Evolutionary conservation across 78 protist species (phyloP), one percentile per base, ranked within the genome.

Genomic region (Fonticula alba): DNA sequence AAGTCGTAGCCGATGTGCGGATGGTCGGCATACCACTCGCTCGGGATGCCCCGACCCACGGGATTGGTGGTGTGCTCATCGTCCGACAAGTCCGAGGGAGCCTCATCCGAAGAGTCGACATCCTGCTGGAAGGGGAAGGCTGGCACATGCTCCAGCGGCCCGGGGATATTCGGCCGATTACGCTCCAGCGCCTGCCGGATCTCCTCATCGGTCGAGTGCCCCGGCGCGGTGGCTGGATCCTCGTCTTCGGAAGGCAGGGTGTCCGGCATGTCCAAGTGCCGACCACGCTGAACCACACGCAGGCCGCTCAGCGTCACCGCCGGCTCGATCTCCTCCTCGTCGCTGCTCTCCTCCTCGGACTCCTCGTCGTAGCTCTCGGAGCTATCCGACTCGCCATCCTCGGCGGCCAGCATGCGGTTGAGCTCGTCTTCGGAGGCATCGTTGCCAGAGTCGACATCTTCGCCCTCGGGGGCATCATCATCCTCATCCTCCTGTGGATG

Each of bases 1-100:
- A 86, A 66, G 66, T 81, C 87, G 77, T 92, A 92, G 37, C 98
- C 98, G 27, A 89, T 75, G 81, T 92, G 98, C 57, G 82, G 88
- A 26, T 73, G 67, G 35, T 86, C 98, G 9, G 84, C 78, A 73
- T 88, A 92, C 95, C 94, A 92, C 66, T 82, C 87, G 32, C 86
- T 14, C 14, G 98, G 98, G 20, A 92, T 66, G n/a, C n/a, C n/a
- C 59, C 81, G 68, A 43, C 98, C 94, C 24, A 85, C 54, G 27
- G 76, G 53, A 56, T 83, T 88, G 64, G 67, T 74, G 33, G 72
- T 56, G 61, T 68, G 53, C 82, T 68, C 27, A 52, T 62, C 37
- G 47, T 5, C 36, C 40, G 15, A n/a, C 24, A 71, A 37, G 24
- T 26, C 51, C 10, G 11, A 20, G 64, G 57, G 36, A 62, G 66